Conservation (phyloP, 768 basidiomycete genomes). For the Russula ochroleuca region DNA sequence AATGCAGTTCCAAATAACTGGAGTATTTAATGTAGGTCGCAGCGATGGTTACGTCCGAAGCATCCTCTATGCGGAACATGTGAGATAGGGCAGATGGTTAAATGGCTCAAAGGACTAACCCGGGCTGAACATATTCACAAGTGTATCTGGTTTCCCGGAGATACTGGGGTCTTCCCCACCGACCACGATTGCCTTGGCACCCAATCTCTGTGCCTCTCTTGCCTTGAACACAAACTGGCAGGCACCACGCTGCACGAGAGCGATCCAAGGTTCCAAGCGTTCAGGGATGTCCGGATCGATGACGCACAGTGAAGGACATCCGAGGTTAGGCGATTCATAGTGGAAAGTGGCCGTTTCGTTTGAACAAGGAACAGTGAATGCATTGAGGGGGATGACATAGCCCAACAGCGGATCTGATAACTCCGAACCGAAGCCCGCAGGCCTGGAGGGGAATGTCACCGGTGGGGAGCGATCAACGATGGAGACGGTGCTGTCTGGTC, state of each 20-base stretch:
- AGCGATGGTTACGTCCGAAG: conserved; percentile 77
- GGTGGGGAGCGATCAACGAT: conserved; percentile 72
- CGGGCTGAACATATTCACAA: conserved; percentile 91
- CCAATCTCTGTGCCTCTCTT: conserved; percentile 47
- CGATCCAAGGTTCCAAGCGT: conserved; percentile 76
- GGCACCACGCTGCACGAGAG: conserved; percentile 80
- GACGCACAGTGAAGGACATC: conserved; percentile 66
- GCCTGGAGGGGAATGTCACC: conserved; percentile 64
- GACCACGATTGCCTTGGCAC: conserved; percentile 87
- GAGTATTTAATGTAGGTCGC: conserved; percentile 86
- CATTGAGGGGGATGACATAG: conserved; percentile 38
- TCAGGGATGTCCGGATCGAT: conserved; percentile 53
- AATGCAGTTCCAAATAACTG: conserved; percentile 66
- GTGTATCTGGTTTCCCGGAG: conserved; percentile 63
- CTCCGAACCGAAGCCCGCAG: conserved; percentile 73
- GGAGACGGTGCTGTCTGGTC: conserved; percentile 50
- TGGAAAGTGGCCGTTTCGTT: conserved; percentile 22
- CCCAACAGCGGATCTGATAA: conserved; percentile 48
- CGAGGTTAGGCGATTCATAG: conserved; percentile 41
- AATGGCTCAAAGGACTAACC: conserved; percentile 43
- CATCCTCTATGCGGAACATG: conserved; percentile 54
- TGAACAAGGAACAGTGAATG: conserved; percentile 44
- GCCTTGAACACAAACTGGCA: conserved; percentile 92
- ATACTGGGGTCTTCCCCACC: conserved; percentile 72
- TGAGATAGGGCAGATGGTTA: conserved; percentile 9